phyloP scores from a whole-genome alignment of 176 grass and related monocot species.

The Poa pratensis region DNA sequence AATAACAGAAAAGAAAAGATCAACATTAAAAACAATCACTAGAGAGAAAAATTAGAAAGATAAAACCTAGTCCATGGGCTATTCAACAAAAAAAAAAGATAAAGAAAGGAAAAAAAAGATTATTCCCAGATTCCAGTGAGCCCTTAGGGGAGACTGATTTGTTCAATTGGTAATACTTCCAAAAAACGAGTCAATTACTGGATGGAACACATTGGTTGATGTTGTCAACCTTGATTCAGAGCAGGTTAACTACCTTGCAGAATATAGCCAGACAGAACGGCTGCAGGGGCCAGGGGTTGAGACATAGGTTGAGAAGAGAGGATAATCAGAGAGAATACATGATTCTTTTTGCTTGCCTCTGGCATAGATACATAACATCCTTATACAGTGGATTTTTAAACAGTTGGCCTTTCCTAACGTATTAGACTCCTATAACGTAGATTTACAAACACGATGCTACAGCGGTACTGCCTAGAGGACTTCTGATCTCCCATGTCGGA shows the following conservation, averaged over 20 bases:
- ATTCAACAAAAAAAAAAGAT: background rate
- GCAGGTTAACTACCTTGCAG: background rate
- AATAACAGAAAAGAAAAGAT: background rate
- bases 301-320: background rate
- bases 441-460: background rate
- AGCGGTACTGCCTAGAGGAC: background rate
- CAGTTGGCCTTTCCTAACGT: background rate
- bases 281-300: background rate
- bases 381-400: background rate
- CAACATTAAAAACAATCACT: background rate
- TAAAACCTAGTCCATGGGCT: background rate
- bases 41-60: background rate
- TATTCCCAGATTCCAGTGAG: constrained; percentile 9
- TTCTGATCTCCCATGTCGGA: background rate
- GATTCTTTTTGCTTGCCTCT: background rate
- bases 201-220: background rate
- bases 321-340: background rate
- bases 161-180: constrained; percentile 2
- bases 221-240: background rate
- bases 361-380: background rate
- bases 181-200: constrained; percentile 16
- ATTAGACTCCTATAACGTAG: background rate
- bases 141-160: constrained; percentile 2
- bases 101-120: background rate
- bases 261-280: background rate